Evolutionary conservation across 2,329 filamentous ascomycete species (phyloP), one percentile per base, ranked within the genome.

Genomic region (Clonostachys solani): DNA sequence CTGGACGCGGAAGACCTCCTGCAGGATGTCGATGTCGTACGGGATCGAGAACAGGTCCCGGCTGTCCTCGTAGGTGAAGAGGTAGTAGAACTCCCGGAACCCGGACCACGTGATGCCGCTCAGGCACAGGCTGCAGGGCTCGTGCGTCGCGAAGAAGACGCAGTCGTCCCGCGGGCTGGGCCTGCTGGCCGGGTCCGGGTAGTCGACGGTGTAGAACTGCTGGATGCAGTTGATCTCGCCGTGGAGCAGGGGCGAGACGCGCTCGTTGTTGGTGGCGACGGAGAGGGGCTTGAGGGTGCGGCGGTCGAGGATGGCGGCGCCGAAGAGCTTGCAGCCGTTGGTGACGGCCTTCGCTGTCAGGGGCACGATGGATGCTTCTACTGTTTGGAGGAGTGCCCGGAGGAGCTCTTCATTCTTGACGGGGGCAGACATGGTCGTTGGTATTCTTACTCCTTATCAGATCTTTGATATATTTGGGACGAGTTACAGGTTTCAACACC

Each of bases 161-260:
- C 77, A 81, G 54, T 77, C 74, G 9, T 62, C 60, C 5, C 54
- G 50, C 3, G 71, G 64, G 36, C 60, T 59, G 0, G 72, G 71
- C 1, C 73, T 66, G 12, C 63, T 54, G 35, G 58, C 49, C 4
- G 71, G 55, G 42, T 60, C 51, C 12, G 67, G 58, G 49, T 63
- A 62, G 17, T 56, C 55, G 2, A 57, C 57, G 0, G 67, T 67
- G 61, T 78, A 81, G 64, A 81, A 81, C 33, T 72, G 62, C 54
- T 80, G 77, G 60, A 82, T 80, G 66, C 78, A 81, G 60, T 80
- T 78, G 60, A 81, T 79, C 53, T 82, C 78, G 50, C 78, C 78
- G 58, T 81, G 78, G 9, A 81, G 67, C 5, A 81, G 67, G 3
- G 78, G 78, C 5, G 78, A 81, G 1, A 58, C 59, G 12, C 68